Evolutionary conservation across 129 eudicot species (phyloP).

Genomic region (Artemisia annua): DNA sequence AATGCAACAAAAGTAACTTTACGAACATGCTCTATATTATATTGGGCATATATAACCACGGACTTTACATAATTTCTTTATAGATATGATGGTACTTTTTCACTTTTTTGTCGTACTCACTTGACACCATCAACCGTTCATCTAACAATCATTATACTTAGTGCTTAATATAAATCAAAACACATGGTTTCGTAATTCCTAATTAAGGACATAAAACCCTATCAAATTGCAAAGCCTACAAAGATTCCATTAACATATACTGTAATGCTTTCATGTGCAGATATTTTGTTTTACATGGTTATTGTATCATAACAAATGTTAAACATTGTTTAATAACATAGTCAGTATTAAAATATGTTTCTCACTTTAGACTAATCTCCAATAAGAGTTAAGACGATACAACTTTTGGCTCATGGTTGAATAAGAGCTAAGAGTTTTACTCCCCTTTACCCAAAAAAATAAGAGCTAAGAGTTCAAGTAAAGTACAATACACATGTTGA

Average conservation of each 20-base stretch:
- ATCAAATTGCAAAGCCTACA: not conserved
- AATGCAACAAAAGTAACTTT: too few species aligned
- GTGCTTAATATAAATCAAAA: not conserved
- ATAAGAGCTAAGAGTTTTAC: too few species aligned
- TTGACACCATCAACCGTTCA: conserved; percentile 3
- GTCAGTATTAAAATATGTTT: too few species aligned
- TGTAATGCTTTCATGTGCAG: not conserved
- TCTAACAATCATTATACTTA: not conserved
- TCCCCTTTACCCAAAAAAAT: too few species aligned
- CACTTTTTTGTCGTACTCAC: not conserved
- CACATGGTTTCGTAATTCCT: not conserved
- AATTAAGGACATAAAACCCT: not conserved
- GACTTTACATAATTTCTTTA: not conserved
- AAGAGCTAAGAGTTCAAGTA: too few species aligned
- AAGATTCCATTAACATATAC: not conserved
- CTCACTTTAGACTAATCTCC: too few species aligned
- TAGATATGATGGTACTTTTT: not conserved
- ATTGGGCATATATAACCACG: too few species aligned
- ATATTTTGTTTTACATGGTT: not conserved
- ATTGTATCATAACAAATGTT: not conserved
- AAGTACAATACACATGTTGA: too few species aligned
- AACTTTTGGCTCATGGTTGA: too few species aligned
- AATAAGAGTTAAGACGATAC: too few species aligned
- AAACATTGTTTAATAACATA: too few species aligned
- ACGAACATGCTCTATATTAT: too few species aligned